Percentiles rank a stretch among this genome's conserved stretches.
Conservation (phyloP, 148 eudicot species). For the Silene uniflora region DNA sequence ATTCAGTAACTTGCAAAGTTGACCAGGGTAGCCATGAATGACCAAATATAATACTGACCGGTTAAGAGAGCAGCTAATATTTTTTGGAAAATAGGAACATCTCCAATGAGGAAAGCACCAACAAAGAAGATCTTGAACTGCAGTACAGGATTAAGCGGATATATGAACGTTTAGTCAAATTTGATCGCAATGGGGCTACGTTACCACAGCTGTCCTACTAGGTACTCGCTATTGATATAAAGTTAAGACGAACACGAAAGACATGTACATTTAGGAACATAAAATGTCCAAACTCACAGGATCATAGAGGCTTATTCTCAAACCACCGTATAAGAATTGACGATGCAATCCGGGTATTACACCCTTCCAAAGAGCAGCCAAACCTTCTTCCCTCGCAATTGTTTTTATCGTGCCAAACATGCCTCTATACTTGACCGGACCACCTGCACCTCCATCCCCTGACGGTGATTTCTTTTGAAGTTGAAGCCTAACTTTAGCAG, state of each 20-base stretch:
- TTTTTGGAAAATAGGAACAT: slow-evolving; percentile 51
- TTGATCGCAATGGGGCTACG: neutral
- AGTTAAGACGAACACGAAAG: slow-evolving; percentile 8
- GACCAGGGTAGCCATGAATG: neutral
- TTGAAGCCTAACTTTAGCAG: slow-evolving; percentile 69
- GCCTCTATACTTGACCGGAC: slow-evolving; percentile 46
- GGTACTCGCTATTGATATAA: neutral
- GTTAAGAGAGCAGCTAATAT: slow-evolving; percentile 67
- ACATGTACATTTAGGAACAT: slow-evolving; percentile 4
- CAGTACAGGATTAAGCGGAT: slow-evolving; percentile 12
- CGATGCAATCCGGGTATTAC: slow-evolving; percentile 67
- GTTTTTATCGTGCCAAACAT: slow-evolving; percentile 53
- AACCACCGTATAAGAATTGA: slow-evolving; percentile 64
- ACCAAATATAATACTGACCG: slow-evolving; percentile 32
- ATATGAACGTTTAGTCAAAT: slow-evolving; percentile 1
- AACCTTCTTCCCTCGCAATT: slow-evolving; percentile 64
- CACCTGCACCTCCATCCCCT: slow-evolving; percentile 36
- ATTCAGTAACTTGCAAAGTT: neutral
- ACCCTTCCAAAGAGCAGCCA: slow-evolving; percentile 68
- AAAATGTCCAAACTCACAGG: slow-evolving; percentile 42
- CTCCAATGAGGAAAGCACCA: slow-evolving; percentile 44
- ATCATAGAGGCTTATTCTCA: slow-evolving; percentile 65
- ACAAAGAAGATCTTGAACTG: slow-evolving; percentile 66
- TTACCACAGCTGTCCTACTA: neutral
- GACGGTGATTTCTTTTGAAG: slow-evolving; percentile 50